Evolutionary conservation across 768 basidiomycete genomes (phyloP).

Genomic region (Mycena crocata): DNA sequence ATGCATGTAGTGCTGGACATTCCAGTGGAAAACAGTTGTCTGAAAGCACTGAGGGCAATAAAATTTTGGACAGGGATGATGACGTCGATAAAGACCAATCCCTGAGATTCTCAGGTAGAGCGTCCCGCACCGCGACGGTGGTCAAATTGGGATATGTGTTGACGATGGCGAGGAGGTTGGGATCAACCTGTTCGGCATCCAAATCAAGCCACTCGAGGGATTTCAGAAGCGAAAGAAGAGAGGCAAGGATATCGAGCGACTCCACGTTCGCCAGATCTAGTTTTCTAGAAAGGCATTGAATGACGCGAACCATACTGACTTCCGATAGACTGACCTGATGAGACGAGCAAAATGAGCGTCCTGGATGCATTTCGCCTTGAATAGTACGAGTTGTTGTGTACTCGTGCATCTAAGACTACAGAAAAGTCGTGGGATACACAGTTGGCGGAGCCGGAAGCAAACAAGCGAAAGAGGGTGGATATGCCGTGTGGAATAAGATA

Average conservation of each 20-base stretch:
- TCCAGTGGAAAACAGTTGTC: background rate
- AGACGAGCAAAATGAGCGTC: conserved; percentile 1
- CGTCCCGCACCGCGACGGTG: background rate
- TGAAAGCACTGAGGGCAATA: background rate
- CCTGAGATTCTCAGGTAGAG: background rate
- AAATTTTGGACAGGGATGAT: background rate
- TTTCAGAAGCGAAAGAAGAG: background rate
- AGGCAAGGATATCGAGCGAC: conserved; percentile 2
- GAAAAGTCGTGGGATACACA: conserved; percentile 16
- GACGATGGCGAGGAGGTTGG: background rate
- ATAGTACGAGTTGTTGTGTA: background rate
- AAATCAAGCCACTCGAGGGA: conserved; percentile 19
- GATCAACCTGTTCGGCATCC: background rate
- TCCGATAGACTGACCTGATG: conserved; percentile 12
- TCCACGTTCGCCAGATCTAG: conserved; percentile 8
- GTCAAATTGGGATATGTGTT: background rate
- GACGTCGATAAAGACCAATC: background rate
- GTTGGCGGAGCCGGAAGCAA: background rate
- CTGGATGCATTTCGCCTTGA: background rate
- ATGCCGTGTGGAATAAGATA: background rate
- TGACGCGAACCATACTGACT: background rate
- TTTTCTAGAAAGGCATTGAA: background rate
- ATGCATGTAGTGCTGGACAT: background rate
- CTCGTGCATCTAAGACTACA: conserved; percentile 1
- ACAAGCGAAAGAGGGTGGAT: conserved; percentile 13